Conservation (phyloP, 768 basidiomycete species). For the Neoboletus brunneissimus region DNA sequence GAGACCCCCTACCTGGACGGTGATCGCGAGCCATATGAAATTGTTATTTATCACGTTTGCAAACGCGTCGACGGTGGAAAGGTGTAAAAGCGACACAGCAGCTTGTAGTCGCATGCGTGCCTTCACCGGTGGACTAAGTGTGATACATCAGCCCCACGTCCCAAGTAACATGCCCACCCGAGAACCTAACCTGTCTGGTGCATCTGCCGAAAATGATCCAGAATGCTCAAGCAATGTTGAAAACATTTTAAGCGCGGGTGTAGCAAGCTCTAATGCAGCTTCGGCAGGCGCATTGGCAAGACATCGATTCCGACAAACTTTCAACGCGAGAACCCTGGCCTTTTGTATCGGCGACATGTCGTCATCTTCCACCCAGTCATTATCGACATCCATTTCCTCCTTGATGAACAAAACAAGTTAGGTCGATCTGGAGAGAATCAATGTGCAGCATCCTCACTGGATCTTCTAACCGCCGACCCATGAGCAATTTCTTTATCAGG, state of each 20-base stretch:
- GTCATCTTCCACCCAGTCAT: constrained; percentile 77
- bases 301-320: constrained; percentile 79
- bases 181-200: constrained; percentile 46
- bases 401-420: constrained; percentile 26
- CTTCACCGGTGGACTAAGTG: constrained; percentile 53
- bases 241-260: constrained; percentile 76
- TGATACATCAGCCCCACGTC: constrained; percentile 11
- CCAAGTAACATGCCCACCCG: neutral
- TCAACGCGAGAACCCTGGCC: constrained; percentile 74
- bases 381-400: constrained; percentile 57
- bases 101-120: constrained; percentile 84
- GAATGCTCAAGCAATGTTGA: constrained; percentile 63
- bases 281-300: constrained; percentile 62
- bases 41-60: constrained; percentile 52
- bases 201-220: constrained; percentile 62
- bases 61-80: constrained; percentile 60
- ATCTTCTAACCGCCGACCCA: constrained; percentile 48
- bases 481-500: constrained; percentile 67
- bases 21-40: constrained; percentile 69
- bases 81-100: constrained; percentile 73
- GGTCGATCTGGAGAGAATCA: neutral
- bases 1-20: constrained; percentile 64
- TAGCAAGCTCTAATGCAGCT: constrained; percentile 61
- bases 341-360: constrained; percentile 54
- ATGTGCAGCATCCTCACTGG: constrained; percentile 37